A percentile compares a stretch with the other conserved stretches of the same genome.
Conservation (phyloP, 257 asterid genomes). For the Nicotiana noctiflora region DNA sequence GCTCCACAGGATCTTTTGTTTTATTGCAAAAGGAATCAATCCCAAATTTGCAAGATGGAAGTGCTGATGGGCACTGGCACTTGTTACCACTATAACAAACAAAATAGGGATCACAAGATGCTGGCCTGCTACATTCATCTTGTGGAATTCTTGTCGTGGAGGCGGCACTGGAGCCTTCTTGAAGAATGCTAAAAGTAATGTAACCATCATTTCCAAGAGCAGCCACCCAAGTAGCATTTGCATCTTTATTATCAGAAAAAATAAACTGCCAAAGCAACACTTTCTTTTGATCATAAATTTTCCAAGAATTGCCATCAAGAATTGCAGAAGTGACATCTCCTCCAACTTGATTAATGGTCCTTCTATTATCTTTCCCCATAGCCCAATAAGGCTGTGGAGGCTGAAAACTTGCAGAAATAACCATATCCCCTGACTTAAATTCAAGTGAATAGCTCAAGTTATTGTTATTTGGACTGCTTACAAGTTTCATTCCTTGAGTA, state of each 20-base stretch:
- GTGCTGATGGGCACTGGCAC: constrained; percentile 62
- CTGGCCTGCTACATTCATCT: constrained; percentile 60
- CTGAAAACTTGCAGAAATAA: constrained; percentile 50
- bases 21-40: constrained; percentile 33
- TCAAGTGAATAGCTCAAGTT: constrained; percentile 68
- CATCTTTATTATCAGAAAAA: constrained; percentile 29
- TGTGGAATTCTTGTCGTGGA: constrained; percentile 53
- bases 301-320: constrained; percentile 70
- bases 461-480: constrained; percentile 43
- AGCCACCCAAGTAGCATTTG: constrained; percentile 65
- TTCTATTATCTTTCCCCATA: constrained; percentile 51
- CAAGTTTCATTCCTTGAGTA: constrained; percentile 58
- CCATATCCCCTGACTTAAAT: constrained; percentile 64
- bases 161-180: constrained; percentile 22
- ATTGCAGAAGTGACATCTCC: constrained; percentile 40
- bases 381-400: constrained; percentile 88
- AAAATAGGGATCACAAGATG: constrained; percentile 69
- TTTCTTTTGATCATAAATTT: constrained; percentile 39
- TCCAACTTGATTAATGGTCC: constrained; percentile 47
- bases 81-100: constrained; percentile 54
- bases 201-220: constrained; percentile 56
- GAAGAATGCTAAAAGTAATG: constrained; percentile 53
- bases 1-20: constrained; percentile 29
- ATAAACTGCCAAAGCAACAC: constrained; percentile 66
- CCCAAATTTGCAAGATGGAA: constrained; percentile 53